Percentiles rank a stretch among this genome's conserved stretches.
These are phyloP conservation scores for Debaryomyces maramus DNA, from an alignment of 805 yeast genomes.

Conservation along the genomic window DNA sequence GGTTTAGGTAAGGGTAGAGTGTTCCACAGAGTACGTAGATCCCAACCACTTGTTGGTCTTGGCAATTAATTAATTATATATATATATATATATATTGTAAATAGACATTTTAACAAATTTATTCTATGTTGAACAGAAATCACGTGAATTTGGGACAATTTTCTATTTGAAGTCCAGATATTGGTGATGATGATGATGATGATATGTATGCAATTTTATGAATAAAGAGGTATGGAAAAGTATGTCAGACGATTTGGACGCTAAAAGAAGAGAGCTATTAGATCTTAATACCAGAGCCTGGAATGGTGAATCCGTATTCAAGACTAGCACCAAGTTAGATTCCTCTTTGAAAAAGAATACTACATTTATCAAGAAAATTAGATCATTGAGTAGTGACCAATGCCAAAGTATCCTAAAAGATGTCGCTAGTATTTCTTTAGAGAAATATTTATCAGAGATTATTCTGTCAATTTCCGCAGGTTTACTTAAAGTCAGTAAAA, in stretches of 20 bases:
- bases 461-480: slow-evolving; percentile 64
- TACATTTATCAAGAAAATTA: slow-evolving; percentile 71
- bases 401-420: slow-evolving; percentile 54
- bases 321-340: slow-evolving; percentile 47
- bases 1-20: slow-evolving; percentile 77
- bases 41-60: slow-evolving; percentile 20
- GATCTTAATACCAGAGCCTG: slow-evolving; percentile 53
- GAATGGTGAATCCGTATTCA: slow-evolving; percentile 41
- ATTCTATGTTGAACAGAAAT: no score
- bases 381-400: slow-evolving; percentile 55
- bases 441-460: slow-evolving; percentile 73
- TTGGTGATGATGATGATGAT: no score
- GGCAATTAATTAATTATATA: background rate
- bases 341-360: slow-evolving; percentile 81
- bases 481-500: slow-evolving; percentile 48
- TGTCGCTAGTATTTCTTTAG: slow-evolving; percentile 60
- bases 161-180: no score
- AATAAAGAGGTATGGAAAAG: slow-evolving; percentile 1
- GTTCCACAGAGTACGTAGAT: slow-evolving; percentile 59
- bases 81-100: background rate
- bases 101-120: background rate
- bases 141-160: no score
- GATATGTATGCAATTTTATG: no score
- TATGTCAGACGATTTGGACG: slow-evolving; percentile 18
- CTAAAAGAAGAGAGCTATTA: slow-evolving; percentile 13